These are phyloP conservation scores for Flaveria brownii DNA, from an alignment of 129 eudicot species.

Conservation along the genomic window DNA sequence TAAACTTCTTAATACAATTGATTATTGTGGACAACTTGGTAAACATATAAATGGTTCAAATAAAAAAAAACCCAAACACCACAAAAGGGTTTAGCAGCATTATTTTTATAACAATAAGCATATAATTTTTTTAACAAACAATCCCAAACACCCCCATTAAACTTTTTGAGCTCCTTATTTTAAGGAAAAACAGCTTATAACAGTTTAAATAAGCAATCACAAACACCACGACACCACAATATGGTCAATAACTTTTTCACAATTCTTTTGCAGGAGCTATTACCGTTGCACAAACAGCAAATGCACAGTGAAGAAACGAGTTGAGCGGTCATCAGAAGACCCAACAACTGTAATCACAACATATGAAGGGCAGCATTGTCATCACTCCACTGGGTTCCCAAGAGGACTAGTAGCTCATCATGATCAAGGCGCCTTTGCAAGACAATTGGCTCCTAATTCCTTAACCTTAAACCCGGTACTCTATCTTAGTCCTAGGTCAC, in stretches of 20 bases:
- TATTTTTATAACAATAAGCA: too few relatives aligned
- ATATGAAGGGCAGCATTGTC: constrained; percentile 94
- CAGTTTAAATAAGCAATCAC: too few relatives aligned
- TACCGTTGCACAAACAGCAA: constrained; percentile 86
- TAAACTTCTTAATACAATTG: neutral
- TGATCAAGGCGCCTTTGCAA: constrained; percentile 47
- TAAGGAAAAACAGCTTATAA: too few relatives aligned
- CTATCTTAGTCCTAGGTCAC: constrained; percentile 31
- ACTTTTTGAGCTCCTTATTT: too few relatives aligned
- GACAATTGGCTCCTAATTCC: constrained; percentile 35
- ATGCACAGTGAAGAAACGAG: constrained; percentile 92
- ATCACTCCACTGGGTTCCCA: constrained; percentile 74
- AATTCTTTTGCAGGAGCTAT: constrained; percentile 62
- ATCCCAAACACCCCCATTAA: too few relatives aligned
- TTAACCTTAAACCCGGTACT: constrained; percentile 23
- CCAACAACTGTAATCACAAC: constrained; percentile 86
- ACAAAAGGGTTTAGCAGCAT: too few relatives aligned
- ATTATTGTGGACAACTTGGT: too few relatives aligned
- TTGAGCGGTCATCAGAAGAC: constrained; percentile 78
- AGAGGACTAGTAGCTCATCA: constrained; percentile 41
- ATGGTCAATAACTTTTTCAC: neutral
- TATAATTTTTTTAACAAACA: too few relatives aligned
- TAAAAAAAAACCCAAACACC: too few relatives aligned
- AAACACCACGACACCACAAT: too few relatives aligned
- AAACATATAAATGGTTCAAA: too few relatives aligned